Base-by-base conservation (phyloP, 2,329 filamentous ascomycete species). In the Whalleya microplaca region DNA sequence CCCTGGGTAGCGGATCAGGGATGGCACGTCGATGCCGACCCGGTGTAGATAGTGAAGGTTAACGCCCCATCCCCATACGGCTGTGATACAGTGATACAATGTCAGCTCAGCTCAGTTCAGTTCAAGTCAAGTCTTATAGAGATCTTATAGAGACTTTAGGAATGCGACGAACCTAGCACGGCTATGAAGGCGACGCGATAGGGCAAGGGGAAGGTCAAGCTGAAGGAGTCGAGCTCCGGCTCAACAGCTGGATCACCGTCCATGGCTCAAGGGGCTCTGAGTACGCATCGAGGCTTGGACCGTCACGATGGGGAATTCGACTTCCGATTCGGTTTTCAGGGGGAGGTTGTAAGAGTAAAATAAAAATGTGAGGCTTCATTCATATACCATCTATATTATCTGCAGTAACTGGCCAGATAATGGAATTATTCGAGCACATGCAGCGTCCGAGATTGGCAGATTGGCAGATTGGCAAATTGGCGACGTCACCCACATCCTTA, bases 61-160 rank as follows among this genome's bases (percentile, higher is more conserved):
- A 66, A 90, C 75, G 64, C 89, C 92, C 92, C 94, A 99, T 72
- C 91, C 92, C 94, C 94, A 98, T 69, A 96, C 88, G 66, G 91
- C 92, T 96, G 62, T 56, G 29, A 32, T 45, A 45, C 2, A 40
- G 48, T n/a, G n/a, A n/a, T n/a, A n/a, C n/a, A 8, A 7, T 45
- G 64, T 23, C 59, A 55, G 56, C 49, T 37, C 32, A 16, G 10
- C 18, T 32, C 20, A 14, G 12, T 12, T 21, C 18, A 37, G 21
- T n/a, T 18, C 49, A 19, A 21, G n/a, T 21, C 27, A 18, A 37
- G 45, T n/a, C 41, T n/a, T n/a, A n/a, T n/a, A n/a, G n/a, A n/a
- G n/a, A n/a, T n/a, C n/a, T n/a, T n/a, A n/a, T n/a, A n/a, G n/a
- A n/a, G n/a, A n/a, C n/a, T n/a, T n/a, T n/a, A n/a, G 18, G 29